phyloP scores from a whole-genome alignment of 176 grass and related monocot genomes.

The Ensete glaucum region DNA sequence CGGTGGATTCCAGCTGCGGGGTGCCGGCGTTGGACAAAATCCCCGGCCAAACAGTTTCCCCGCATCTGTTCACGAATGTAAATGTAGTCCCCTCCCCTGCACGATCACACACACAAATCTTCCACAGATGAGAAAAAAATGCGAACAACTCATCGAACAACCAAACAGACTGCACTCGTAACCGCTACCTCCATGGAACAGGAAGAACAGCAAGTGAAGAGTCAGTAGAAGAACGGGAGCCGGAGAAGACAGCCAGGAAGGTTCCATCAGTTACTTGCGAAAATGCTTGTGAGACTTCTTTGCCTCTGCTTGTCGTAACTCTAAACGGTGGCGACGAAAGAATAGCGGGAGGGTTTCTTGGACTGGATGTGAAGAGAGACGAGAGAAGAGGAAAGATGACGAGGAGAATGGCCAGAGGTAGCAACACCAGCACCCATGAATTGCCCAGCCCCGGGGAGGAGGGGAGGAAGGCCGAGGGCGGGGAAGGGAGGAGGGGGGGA shows the following conservation, averaged over 20 bases:
- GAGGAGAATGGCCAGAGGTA: not conserved
- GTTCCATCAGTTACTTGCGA: not conserved
- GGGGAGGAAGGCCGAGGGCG: not conserved
- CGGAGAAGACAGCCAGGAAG: not conserved
- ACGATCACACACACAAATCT: not conserved
- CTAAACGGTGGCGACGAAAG: not conserved
- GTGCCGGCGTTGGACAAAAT: slow-evolving; percentile 13
- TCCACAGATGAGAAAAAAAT: not conserved
- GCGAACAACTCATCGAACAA: not conserved
- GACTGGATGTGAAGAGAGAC: not conserved
- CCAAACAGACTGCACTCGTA: not conserved
- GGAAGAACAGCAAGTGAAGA: not conserved
- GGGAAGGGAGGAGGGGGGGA: not conserved
- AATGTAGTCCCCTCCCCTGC: not conserved
- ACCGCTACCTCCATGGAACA: not conserved
- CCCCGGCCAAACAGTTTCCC: slow-evolving; percentile 12
- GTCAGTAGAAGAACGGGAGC: not conserved
- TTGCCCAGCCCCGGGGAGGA: not conserved
- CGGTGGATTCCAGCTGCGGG: slow-evolving; percentile 7
- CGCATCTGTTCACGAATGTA: slow-evolving; percentile 19
- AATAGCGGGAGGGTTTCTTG: not conserved
- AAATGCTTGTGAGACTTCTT: not conserved
- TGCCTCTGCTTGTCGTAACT: not conserved
- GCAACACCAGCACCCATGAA: not conserved
- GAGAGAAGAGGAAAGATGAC: not conserved